Percentiles rank a stretch among this genome's conserved stretches.
phyloP scores from a whole-genome alignment of 352 stramenopile species.

The Elongisporangium anandrum region DNA sequence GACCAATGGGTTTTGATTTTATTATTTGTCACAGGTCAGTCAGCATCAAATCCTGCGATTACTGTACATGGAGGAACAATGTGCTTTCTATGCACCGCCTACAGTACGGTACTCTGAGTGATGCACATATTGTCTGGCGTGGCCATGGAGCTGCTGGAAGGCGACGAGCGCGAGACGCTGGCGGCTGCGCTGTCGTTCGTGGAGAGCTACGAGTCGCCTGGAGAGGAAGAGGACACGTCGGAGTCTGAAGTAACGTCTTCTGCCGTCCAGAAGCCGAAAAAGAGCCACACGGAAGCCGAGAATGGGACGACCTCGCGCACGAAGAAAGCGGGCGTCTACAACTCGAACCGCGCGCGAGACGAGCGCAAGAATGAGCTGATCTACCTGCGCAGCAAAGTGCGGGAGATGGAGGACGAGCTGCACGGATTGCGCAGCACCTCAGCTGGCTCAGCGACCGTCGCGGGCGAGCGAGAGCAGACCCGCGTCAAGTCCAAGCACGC shows the following conservation, averaged over 20 bases:
- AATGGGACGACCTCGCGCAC: no score
- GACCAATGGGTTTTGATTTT: no score
- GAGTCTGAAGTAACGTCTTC: not conserved
- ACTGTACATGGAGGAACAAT: not conserved
- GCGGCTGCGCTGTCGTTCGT: not conserved
- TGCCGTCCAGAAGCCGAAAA: not conserved
- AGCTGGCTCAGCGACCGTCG: not conserved
- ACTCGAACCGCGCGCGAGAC: conserved; percentile 52
- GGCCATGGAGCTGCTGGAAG: not conserved
- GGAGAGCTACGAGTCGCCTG: not conserved
- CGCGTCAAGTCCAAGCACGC: conserved; percentile 5
- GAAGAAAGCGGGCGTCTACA: conserved; percentile 36
- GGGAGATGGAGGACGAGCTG: conserved; percentile 34
- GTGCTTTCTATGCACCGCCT: not conserved
- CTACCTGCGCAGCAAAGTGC: conserved; percentile 53
- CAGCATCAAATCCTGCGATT: not conserved
- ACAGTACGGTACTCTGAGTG: not conserved
- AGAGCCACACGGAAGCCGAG: no score
- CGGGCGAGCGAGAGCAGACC: not conserved
- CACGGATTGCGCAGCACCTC: conserved; percentile 21
- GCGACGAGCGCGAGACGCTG: not conserved
- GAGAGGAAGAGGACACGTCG: not conserved
- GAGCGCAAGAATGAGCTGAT: conserved; percentile 66
- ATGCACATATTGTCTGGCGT: not conserved
- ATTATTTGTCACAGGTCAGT: no score